phyloP scores from a whole-genome alignment of 163 green algal genomes.

The Scenedesmus sp. region DNA sequence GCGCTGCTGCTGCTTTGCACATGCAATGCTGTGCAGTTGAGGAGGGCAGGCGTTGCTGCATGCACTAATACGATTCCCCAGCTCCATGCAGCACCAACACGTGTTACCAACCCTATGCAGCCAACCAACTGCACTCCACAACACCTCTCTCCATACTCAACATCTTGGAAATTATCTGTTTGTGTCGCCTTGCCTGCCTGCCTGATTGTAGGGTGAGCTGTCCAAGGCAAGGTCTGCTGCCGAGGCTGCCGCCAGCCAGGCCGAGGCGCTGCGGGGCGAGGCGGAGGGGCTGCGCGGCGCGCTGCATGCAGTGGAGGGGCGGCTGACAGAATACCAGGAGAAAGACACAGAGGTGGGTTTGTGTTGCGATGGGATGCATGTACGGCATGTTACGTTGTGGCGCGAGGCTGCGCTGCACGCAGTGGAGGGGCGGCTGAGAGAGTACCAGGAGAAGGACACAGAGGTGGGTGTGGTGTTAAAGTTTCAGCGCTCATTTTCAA shows the following conservation, averaged over 20 bases:
- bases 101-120: no score
- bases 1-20: background rate
- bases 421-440: constrained; percentile 59
- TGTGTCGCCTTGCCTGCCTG: no score
- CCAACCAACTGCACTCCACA: no score
- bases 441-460: constrained; percentile 63
- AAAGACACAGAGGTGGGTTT: constrained; percentile 65
- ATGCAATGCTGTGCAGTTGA: background rate
- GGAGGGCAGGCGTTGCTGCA: no score
- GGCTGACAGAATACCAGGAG: constrained; percentile 64
- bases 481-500: no score
- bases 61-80: no score
- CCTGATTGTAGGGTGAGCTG: constrained; percentile 56
- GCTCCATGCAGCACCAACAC: no score
- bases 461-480: constrained; percentile 47
- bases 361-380: background rate
- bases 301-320: constrained; percentile 57
- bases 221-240: constrained; percentile 2
- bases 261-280: background rate
- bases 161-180: background rate
- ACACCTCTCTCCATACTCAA: no score
- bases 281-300: constrained; percentile 52
- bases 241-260: background rate
- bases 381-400: background rate
- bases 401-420: constrained; percentile 37